Base-by-base conservation (phyloP, 306 rosid species). In the Quercus dentata region DNA sequence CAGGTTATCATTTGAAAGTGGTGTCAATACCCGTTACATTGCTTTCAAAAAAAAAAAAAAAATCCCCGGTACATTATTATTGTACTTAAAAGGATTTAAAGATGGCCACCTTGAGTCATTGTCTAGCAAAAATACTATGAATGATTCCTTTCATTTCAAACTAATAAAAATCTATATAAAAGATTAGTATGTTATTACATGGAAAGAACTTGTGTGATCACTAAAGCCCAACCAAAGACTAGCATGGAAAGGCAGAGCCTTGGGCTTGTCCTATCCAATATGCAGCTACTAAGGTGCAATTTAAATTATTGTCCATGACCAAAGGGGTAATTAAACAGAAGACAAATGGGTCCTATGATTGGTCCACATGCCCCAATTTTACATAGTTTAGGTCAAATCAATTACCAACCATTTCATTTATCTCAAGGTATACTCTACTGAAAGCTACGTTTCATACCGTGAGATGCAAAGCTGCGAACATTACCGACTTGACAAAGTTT, bases 371-470 rank as follows among this genome's bases (percentile, higher is more conserved):
- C 78, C 69, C 56, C 71, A 49, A 64, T 54, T 74, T 25, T 55
- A 77, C 54, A 67, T 41, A 21, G 30, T 46, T 51, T 2, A 69
- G 54, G 77, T 78, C 83, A 74, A 67, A 74, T 78, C 73, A 83
- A 2, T 18, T 57, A 78, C 80, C 79, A 74, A 78, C 80, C 56
- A 49, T 67, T 78, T 68, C 56, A 49, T 67, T 78, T 68, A 33
- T 73, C 76, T 41, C 64, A 5, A 41, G 67, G 57, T 44, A 20
- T 13, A 28, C 82, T 49, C 54, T 5, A 56, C 69, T 11, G 78
- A 65, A 82, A 82, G 78, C 85, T 28, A 78, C 76, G 21, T 51
- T 69, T 59, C 67, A 49, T 68, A 31, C 61, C 44, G 25, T 31
- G 69, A 25, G 68, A 68, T 55, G 21, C 57, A 61, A 20, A 41